Conservation (phyloP, 805 yeast genomes). For the Kazachstania martiniae region DNA sequence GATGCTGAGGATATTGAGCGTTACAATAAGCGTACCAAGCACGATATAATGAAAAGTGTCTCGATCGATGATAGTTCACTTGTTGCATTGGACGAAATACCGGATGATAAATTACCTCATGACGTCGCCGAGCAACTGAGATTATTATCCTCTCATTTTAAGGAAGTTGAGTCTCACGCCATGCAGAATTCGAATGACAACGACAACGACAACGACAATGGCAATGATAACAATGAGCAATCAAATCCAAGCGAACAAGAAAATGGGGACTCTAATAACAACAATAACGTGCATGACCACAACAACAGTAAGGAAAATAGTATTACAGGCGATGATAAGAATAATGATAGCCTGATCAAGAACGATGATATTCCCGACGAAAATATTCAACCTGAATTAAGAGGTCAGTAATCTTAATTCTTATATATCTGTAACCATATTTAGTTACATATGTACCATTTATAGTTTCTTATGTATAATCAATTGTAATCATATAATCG, state of each 20-base stretch:
- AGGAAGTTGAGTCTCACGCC: slow-evolving; percentile 22
- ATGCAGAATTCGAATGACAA: slow-evolving; percentile 4
- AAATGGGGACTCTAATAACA: no score
- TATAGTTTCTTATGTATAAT: no score
- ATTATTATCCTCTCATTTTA: slow-evolving; percentile 26
- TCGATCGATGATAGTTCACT: slow-evolving; percentile 14
- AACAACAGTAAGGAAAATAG: slow-evolving; percentile 1
- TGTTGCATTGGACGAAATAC: slow-evolving; percentile 19
- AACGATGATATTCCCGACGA: slow-evolving; percentile 24
- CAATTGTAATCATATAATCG: no score
- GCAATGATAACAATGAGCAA: slow-evolving; percentile 8
- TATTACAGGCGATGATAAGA: slow-evolving; percentile 7
- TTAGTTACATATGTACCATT: no score
- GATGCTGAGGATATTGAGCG: slow-evolving; percentile 1
- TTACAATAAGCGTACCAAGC: slow-evolving; percentile 4
- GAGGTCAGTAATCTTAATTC: slow-evolving; percentile 19
- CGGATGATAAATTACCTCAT: slow-evolving; percentile 26
- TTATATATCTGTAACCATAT: no score
- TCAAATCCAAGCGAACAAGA: no score
- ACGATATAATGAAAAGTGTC: not conserved
- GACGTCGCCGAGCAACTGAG: slow-evolving; percentile 29
- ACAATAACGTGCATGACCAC: slow-evolving; percentile 14
- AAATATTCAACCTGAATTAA: slow-evolving; percentile 28
- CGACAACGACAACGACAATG: slow-evolving; percentile 9
- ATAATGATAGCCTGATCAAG: slow-evolving; percentile 4